Evolutionary conservation across 805 yeast genomes (phyloP).

Genomic region (Saturnispora dispora): DNA sequence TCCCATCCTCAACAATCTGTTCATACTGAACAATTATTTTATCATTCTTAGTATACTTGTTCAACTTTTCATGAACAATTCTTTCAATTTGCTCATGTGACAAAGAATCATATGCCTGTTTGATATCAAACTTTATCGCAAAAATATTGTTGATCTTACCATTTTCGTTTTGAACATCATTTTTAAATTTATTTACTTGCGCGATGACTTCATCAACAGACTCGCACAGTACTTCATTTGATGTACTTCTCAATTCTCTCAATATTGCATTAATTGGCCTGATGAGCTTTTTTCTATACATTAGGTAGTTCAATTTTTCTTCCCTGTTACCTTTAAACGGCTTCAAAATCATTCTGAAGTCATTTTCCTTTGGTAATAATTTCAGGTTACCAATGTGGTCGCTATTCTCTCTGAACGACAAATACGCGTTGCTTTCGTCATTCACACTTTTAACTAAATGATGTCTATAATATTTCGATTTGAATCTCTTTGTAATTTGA

Average conservation of each 20-base stretch:
- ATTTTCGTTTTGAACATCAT: slow-evolving; percentile 13
- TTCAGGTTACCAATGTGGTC: slow-evolving; percentile 36
- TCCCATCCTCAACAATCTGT: slow-evolving; percentile 2
- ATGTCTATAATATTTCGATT: slow-evolving; percentile 32
- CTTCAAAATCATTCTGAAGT: slow-evolving; percentile 51
- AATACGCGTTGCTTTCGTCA: slow-evolving; percentile 12
- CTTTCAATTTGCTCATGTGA: slow-evolving; percentile 33
- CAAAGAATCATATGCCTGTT: slow-evolving; percentile 67
- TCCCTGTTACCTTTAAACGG: slow-evolving; percentile 36
- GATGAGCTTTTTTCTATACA: slow-evolving; percentile 30
- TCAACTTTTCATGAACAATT: slow-evolving; percentile 13
- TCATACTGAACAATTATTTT: slow-evolving; percentile 10
- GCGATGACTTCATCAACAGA: slow-evolving; percentile 40
- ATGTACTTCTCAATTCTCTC: slow-evolving; percentile 8
- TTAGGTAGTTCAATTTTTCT: slow-evolving; percentile 28
- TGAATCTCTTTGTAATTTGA: slow-evolving; percentile 32
- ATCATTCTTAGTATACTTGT: slow-evolving; percentile 15
- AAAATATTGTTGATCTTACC: slow-evolving; percentile 30
- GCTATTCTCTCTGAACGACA: slow-evolving; percentile 16
- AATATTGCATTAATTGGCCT: slow-evolving; percentile 36
- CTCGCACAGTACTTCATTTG: slow-evolving; percentile 3
- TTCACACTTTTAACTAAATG: slow-evolving; percentile 25
- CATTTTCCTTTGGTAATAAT: slow-evolving; percentile 51
- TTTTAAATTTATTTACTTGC: slow-evolving; percentile 32
- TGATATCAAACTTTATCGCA: slow-evolving; percentile 66